Base-by-base conservation (phyloP, 73 alveolate genomes). In the Tetrahymena malaccensis region DNA sequence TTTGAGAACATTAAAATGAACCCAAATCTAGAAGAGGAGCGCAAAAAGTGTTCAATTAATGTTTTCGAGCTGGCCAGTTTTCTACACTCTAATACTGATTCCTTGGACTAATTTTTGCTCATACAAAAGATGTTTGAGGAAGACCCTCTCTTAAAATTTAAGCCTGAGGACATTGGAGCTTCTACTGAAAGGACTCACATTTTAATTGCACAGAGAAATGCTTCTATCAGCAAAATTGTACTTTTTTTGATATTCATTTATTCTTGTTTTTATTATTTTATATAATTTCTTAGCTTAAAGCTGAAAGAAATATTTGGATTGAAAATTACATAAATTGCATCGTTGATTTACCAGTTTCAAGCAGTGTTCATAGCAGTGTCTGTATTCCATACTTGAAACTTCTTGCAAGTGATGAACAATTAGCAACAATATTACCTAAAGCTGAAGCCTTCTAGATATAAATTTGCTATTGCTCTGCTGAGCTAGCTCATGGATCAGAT, bases 401-500 rank as follows among this genome's bases (percentile, higher is more conserved):
- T 12, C 89, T 70, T 22, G 89, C 89, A 17, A 70, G 89, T n/a
- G 89, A 70, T 25, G 89, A 70, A 12, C 17, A 70, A 70, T 70
- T 70, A 70, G 89, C 17, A 1, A 70, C 43, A 27, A 70, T 70
- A 11, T 70, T 70, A n/a, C 89, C 89, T 70, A 70, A 70, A 11
- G 89, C 89, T 5, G 89, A 70, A 70, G 37, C 89, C 17, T 70
- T 70, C 22, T 70, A 70, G 37, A 70, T 70, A 27, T 70, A 70
- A 31, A 70, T 70, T 27, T 96, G 98, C 96, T 98, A 97, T 93
- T 96, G 98, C 3, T 58, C 96, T 70, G 97, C 99, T 31, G 99
- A 98, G 93, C 94, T 98, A 35, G 99, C 99, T 25, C 99, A 98
- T 96, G 99, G 99, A 27, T 98, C 99, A 27, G 97, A 98, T 95